Evolutionary conservation across 768 basidiomycete species (phyloP).

Genomic region (Symmetrospora coprosmae): DNA sequence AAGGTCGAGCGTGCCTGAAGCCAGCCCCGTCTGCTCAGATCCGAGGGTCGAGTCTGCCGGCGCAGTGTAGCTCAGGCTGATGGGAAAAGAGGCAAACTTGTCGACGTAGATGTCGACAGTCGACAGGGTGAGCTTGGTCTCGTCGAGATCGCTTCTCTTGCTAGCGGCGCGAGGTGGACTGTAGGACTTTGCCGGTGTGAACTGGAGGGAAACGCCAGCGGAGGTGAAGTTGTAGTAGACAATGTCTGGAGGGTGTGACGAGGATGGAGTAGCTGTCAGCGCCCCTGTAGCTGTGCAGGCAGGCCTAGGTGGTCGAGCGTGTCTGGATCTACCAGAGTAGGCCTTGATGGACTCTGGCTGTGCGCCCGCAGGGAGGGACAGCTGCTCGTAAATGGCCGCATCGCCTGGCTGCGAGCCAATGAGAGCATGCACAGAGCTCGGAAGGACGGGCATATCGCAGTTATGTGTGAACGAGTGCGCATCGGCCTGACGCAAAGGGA

Average conservation of each 20-base stretch:
- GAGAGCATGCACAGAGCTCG: conserved; percentile 3
- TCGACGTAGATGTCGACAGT: conserved; percentile 72
- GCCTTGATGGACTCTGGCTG: conserved; percentile 5
- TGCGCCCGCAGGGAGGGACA: not conserved
- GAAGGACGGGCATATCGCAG: conserved; percentile 7
- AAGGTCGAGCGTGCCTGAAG: conserved; percentile 19
- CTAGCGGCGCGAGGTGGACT: conserved; percentile 42
- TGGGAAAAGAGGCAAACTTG: conserved; percentile 4
- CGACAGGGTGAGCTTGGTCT: conserved; percentile 47
- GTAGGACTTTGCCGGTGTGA: conserved; percentile 53
- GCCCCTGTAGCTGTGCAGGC: not conserved
- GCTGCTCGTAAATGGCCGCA: not conserved
- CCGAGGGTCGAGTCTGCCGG: not conserved
- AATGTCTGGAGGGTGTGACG: conserved; percentile 48
- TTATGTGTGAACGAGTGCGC: no score
- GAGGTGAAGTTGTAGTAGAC: conserved; percentile 73
- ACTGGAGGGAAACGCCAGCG: conserved; percentile 70
- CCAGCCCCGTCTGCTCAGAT: not conserved
- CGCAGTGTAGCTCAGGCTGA: not conserved
- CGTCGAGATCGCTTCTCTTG: conserved; percentile 34
- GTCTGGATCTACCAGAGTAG: conserved; percentile 1
- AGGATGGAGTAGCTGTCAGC: no score
- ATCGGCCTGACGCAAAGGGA: no score
- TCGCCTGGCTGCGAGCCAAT: not conserved
- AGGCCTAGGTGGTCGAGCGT: no score